phyloP scores from a whole-genome alignment of 164 flowering plant genomes.

The Stephania japonica region DNA sequence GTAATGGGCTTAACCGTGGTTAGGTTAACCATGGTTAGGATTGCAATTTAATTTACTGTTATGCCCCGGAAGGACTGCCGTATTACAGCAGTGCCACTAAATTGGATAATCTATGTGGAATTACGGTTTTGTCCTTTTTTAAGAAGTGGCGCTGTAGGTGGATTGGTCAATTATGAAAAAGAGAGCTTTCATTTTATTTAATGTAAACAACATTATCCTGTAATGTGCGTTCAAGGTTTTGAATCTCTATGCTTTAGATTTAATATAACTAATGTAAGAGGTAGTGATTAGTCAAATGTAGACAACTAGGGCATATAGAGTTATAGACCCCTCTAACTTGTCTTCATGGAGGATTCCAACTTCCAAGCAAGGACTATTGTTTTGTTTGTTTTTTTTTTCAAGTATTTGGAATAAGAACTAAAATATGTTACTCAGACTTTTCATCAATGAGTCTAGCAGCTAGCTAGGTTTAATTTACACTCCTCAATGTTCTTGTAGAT shows the following conservation, averaged over 20 bases:
- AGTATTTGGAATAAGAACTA: no score
- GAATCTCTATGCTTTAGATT: background rate
- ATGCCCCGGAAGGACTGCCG: background rate
- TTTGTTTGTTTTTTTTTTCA: no score
- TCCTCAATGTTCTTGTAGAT: background rate
- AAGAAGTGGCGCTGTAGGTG: background rate
- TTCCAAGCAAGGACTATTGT: constrained; percentile 3
- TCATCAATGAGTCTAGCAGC: no score
- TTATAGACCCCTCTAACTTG: constrained; percentile 5
- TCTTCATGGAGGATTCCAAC: constrained; percentile 1
- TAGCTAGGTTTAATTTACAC: no score
- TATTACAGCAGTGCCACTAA: background rate
- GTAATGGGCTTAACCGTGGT: background rate
- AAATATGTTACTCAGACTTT: no score
- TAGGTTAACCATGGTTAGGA: background rate
- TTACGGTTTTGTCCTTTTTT: background rate
- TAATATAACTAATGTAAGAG: background rate
- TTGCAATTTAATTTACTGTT: background rate
- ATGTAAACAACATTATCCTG: constrained; percentile 5
- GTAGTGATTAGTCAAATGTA: constrained; percentile 9
- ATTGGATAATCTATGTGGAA: background rate
- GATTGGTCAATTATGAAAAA: background rate
- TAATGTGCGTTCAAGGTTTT: background rate
- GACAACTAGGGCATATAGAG: constrained; percentile 5
- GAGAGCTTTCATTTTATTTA: background rate